These are phyloP conservation scores for Chlamydomonas sphaeroides DNA, from an alignment of 139 green algal genomes.

Conservation along the genomic window DNA sequence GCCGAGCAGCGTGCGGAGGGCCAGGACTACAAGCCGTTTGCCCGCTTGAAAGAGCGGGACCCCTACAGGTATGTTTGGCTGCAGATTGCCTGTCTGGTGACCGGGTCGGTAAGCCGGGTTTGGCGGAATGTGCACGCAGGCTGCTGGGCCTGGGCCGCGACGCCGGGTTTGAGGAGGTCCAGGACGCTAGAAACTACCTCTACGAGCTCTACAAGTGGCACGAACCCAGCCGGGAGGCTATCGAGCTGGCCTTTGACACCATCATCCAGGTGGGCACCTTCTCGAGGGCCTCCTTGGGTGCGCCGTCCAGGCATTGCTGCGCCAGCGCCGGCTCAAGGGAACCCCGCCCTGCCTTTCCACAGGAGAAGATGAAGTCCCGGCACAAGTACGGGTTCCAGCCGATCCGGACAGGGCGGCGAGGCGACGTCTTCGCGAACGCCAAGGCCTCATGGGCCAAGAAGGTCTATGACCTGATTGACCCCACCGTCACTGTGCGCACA, in stretches of 20 bases:
- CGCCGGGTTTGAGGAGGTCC: constrained; percentile 85
- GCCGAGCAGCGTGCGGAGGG: background rate
- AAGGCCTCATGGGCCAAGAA: constrained; percentile 44
- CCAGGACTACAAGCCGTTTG: constrained; percentile 73
- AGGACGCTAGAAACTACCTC: constrained; percentile 83
- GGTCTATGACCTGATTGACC: constrained; percentile 73
- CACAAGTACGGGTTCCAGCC: constrained; percentile 79
- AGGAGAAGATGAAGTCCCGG: constrained; percentile 74
- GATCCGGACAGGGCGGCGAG: constrained; percentile 60
- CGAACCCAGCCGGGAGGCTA: constrained; percentile 79
- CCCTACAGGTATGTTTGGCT: constrained; percentile 71
- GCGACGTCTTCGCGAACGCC: constrained; percentile 52
- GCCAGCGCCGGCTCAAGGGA: no score
- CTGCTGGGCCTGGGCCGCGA: constrained; percentile 75
- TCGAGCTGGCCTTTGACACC: constrained; percentile 86
- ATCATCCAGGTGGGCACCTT: constrained; percentile 64
- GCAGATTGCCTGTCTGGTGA: no score
- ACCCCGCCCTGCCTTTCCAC: no score
- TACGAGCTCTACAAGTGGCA: constrained; percentile 83
- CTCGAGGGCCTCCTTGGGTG: no score
- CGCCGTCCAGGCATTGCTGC: no score
- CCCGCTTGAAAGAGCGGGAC: constrained; percentile 75
- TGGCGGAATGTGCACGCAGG: constrained; percentile 43
- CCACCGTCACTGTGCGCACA: constrained; percentile 71
- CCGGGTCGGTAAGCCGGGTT: no score